Evolutionary conservation across 2,329 filamentous ascomycete species (phyloP), one percentile per base, ranked within the genome.

Genomic region (Diaporthe sp.): DNA sequence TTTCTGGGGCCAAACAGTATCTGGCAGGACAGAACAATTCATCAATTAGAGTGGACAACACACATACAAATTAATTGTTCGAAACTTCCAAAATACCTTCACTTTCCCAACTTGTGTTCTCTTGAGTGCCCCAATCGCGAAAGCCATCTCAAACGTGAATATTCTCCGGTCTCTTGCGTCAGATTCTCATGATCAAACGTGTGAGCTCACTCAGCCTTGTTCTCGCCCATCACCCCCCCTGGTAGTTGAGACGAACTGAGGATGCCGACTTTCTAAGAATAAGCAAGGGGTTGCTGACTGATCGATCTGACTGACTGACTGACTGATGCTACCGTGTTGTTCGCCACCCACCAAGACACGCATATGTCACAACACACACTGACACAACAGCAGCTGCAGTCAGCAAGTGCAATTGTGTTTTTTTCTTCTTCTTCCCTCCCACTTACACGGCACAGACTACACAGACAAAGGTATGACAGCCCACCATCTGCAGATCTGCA

Each of bases 1-100:
- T 55, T 30, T 40, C 47, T 52, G 64, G 60, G 40, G 25, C 40
- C 40, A 47, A 47, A 47, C 25, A 61, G 72, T 17, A 52, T 33
- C 28, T 52, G 60, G 50, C 45, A 50, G 30, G 22, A 47, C 38
- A 54, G 57, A 71, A 42, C 40, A 68, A 74, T 67, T 38, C 71
- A 68, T 38, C n/a, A 68, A 25, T 52, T 68, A 68, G 64, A 68
- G 64, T 54, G 64, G 64, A 42, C 33, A 70, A 5, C 57, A 42
- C 38, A 74, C 38, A 72, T 54, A 45, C 66, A 67, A 74, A 50
- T 25, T 74, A 71, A 47, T 50, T 61, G n/a, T 74, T 47, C 35
- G 57, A 38, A 33, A 25, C 13, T 30, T 33, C n/a, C 35, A 47
- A 57, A 25, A 47, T n/a, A n/a, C n/a, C n/a, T 25, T n/a, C 12